These are phyloP conservation scores for Pyrenophora graminea DNA, from an alignment of 2,329 filamentous ascomycete species.

Conservation along the genomic window DNA sequence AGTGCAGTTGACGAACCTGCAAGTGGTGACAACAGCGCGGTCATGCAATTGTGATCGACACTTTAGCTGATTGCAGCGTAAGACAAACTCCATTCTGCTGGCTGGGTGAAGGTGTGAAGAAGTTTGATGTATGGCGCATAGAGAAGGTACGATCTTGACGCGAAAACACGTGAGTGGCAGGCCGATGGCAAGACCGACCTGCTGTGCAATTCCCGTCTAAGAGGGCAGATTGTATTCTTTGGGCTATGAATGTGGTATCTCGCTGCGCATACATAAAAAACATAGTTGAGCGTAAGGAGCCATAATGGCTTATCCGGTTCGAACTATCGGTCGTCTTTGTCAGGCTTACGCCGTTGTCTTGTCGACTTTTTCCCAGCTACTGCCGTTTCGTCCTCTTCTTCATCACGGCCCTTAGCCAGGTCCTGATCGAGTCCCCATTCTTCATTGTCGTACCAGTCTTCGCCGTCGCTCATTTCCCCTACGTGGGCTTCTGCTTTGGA, in stretches of 20 bases:
- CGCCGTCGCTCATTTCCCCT: conserved; percentile 81
- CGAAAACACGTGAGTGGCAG: conserved; percentile 14
- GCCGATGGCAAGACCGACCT: conserved; percentile 20
- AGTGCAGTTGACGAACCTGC: conserved; percentile 63
- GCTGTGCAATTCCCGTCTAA: neutral
- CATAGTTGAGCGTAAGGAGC: neutral
- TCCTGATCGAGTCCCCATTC: conserved; percentile 77
- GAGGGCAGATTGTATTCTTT: conserved; percentile 6
- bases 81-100: conserved; percentile 65
- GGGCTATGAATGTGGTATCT: conserved; percentile 28
- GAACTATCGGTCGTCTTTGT: conserved; percentile 43
- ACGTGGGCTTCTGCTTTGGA: conserved; percentile 77
- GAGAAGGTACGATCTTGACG: conserved; percentile 6
- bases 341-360: conserved; percentile 44
- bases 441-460: conserved; percentile 86
- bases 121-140: neutral
- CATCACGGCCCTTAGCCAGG: conserved; percentile 79
- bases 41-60: conserved; percentile 72
- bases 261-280: conserved; percentile 22
- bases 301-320: neutral
- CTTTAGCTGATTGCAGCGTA: conserved; percentile 79
- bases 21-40: conserved; percentile 82
- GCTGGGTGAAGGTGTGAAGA: neutral
- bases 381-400: conserved; percentile 71
- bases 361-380: conserved; percentile 55